Evolutionary conservation across 495 filamentous ascomycete genomes (phyloP).

Genomic region (Ascobolus immersus): DNA sequence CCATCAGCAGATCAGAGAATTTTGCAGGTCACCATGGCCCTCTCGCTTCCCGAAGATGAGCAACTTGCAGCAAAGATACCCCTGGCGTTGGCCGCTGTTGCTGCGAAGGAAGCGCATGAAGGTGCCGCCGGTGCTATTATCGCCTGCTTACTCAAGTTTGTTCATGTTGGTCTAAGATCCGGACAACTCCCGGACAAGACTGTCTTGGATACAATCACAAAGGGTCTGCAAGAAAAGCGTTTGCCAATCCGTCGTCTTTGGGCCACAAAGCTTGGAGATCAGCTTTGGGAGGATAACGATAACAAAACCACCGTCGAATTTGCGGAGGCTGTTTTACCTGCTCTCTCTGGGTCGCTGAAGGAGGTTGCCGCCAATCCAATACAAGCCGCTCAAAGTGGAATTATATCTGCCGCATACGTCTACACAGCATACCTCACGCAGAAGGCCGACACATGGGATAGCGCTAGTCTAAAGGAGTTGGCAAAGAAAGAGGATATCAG

Average conservation of each 20-base stretch:
- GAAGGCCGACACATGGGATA: constrained; percentile 17
- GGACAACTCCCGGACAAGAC: constrained; percentile 29
- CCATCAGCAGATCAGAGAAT: constrained; percentile 57
- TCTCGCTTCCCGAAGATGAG: constrained; percentile 29
- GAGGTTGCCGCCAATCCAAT: constrained; percentile 55
- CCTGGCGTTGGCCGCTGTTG: constrained; percentile 33
- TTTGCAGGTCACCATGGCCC: constrained; percentile 52
- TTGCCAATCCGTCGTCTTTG: constrained; percentile 52
- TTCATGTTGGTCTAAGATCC: constrained; percentile 31
- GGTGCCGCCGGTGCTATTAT: constrained; percentile 49
- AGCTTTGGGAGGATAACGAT: constrained; percentile 33
- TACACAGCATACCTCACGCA: constrained; percentile 32
- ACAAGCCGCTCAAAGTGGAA: constrained; percentile 47
- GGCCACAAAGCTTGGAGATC: constrained; percentile 46
- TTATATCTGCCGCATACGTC: constrained; percentile 47
- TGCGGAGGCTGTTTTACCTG: constrained; percentile 31
- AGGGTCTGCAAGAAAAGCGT: constrained; percentile 67
- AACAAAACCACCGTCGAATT: constrained; percentile 26
- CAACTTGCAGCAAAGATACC: constrained; percentile 39
- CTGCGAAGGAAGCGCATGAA: constrained; percentile 69
- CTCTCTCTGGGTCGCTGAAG: constrained; percentile 45
- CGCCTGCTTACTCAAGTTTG: constrained; percentile 35
- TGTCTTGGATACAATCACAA: constrained; percentile 42
- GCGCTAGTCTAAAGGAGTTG: constrained; percentile 17
- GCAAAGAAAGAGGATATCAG: constrained; percentile 34